Percentiles rank a stretch among this genome's conserved stretches.
phyloP scores from a whole-genome alignment of 257 asterid genomes.

The Solanum corneliomulleri region DNA sequence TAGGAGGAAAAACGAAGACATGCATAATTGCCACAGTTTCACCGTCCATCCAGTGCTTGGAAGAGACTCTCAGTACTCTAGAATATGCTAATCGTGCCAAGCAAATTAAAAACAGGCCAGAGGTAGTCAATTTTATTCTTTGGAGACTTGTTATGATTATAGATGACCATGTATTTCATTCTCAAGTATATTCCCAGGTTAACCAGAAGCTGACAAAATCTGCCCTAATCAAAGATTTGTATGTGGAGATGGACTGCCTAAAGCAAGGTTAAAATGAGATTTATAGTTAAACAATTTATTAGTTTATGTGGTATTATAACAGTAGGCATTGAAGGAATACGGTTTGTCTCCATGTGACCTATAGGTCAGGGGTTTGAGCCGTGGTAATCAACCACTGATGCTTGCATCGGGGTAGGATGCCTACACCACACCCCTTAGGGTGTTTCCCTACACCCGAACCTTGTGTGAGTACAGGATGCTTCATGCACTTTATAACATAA shows the following conservation, averaged over 20 bases:
- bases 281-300: background rate
- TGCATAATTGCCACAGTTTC: conserved; percentile 54
- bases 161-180: background rate
- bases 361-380: background rate
- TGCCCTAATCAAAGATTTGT: conserved; percentile 27
- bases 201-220: conserved; percentile 43
- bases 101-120: conserved; percentile 49
- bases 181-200: conserved; percentile 16
- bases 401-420: background rate
- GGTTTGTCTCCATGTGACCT: background rate
- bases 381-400: background rate
- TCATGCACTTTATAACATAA: background rate
- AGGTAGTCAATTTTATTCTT: conserved; percentile 15
- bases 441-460: background rate
- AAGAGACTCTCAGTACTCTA: conserved; percentile 57
- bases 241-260: conserved; percentile 27
- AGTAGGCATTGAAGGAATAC: background rate
- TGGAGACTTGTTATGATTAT: background rate
- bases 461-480: background rate
- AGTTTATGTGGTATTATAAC: background rate
- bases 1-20: conserved; percentile 57
- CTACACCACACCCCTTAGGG: background rate
- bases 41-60: conserved; percentile 47
- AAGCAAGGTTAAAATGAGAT: conserved; percentile 26
- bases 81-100: conserved; percentile 53